Evolutionary conservation across 805 yeast species (phyloP).

Genomic region (Wickerhamiella qilinensis): DNA sequence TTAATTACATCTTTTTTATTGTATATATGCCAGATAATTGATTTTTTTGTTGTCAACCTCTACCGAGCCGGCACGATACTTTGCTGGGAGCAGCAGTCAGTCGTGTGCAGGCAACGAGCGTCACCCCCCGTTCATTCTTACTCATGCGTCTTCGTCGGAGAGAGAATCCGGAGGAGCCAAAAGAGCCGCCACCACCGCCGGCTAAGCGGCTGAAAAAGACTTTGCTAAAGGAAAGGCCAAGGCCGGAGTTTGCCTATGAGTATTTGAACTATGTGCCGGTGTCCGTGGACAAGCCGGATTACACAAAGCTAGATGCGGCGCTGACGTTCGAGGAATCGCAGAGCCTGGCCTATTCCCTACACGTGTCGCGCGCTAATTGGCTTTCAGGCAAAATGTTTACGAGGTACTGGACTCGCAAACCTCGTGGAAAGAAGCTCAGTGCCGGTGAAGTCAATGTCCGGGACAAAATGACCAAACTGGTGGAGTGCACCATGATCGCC

Average conservation of each 20-base stretch:
- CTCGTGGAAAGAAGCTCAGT: conserved; percentile 34
- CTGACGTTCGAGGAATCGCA: conserved; percentile 49
- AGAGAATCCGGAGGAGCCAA: conserved; percentile 2
- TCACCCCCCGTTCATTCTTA: no score
- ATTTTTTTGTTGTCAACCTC: no score
- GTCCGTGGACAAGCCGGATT: conserved; percentile 47
- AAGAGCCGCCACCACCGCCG: conserved; percentile 5
- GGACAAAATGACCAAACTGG: conserved; percentile 77
- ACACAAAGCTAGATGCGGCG: conserved; percentile 45
- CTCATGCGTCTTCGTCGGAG: no score
- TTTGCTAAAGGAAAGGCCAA: conserved; percentile 12
- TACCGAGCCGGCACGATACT: no score
- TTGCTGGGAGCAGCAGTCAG: no score
- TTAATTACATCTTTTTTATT: no score
- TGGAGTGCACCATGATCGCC: conserved; percentile 53
- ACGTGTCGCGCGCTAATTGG: conserved; percentile 59
- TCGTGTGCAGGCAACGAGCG: no score
- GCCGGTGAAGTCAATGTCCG: conserved; percentile 40
- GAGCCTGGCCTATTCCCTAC: conserved; percentile 35
- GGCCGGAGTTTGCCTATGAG: conserved; percentile 16
- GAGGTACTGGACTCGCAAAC: conserved; percentile 64
- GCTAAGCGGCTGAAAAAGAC: conserved; percentile 11
- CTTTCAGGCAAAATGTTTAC: conserved; percentile 52
- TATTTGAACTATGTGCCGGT: conserved; percentile 32
- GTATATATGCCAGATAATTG: no score